Percentiles rank a stretch among this genome's conserved stretches.
phyloP scores from a whole-genome alignment of 139 green algal genomes.

The Choricystis sp. region DNA sequence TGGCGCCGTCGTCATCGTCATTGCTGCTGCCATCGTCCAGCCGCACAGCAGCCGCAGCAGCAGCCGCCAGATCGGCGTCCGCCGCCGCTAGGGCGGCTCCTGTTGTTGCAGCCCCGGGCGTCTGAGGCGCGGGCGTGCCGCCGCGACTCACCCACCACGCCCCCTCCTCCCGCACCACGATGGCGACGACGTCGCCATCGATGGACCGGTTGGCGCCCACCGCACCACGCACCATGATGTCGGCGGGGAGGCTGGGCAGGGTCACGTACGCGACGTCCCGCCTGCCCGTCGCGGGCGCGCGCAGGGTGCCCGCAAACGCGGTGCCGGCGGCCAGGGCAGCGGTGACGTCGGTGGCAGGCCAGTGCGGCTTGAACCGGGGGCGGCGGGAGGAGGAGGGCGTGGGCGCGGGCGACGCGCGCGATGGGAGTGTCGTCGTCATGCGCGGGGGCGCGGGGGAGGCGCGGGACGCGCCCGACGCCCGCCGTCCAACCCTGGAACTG shows the following conservation, averaged over 20 bases:
- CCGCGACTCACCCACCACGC: slow-evolving; percentile 20
- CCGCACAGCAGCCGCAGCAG: slow-evolving; percentile 1
- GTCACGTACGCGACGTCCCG: slow-evolving; percentile 40
- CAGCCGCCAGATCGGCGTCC: not conserved
- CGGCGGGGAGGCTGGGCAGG: slow-evolving; percentile 36
- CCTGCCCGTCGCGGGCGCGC: slow-evolving; percentile 9
- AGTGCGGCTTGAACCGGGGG: not conserved
- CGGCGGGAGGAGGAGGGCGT: not conserved
- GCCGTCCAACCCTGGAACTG: too few species aligned
- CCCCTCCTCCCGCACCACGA: slow-evolving; percentile 33
- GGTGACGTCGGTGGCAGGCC: not conserved
- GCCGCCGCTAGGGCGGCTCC: slow-evolving; percentile 2
- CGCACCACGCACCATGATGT: slow-evolving; percentile 31
- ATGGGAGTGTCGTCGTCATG: not conserved
- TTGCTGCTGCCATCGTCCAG: not conserved
- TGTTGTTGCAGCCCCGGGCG: too few species aligned
- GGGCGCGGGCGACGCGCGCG: not conserved
- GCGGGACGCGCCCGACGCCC: not conserved
- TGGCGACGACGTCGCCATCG: slow-evolving; percentile 66
- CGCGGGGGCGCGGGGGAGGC: too few species aligned
- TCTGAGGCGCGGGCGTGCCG: too few species aligned
- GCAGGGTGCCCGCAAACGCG: not conserved
- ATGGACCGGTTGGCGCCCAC: slow-evolving; percentile 45
- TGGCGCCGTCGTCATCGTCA: slow-evolving; percentile 5
- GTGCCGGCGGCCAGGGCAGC: not conserved